Evolutionary conservation across 2,329 filamentous ascomycete species (phyloP).

Genomic region (Arthrinium puccinioides): DNA sequence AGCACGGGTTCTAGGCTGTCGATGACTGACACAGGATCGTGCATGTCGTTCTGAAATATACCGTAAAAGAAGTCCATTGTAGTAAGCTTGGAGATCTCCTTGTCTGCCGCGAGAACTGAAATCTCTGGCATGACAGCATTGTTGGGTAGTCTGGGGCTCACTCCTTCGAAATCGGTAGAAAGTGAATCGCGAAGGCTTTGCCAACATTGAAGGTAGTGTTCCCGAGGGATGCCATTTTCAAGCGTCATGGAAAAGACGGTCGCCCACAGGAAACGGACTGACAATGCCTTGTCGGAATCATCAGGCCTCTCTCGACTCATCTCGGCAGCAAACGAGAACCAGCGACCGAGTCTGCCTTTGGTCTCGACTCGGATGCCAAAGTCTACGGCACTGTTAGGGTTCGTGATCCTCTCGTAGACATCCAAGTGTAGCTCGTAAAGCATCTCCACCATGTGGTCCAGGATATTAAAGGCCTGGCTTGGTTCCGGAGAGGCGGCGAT

Average conservation of each 20-base stretch:
- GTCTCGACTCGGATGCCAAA: constrained; percentile 40
- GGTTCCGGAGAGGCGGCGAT: constrained; percentile 10
- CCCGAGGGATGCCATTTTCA: constrained; percentile 43
- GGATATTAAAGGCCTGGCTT: constrained; percentile 14
- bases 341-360: constrained; percentile 41
- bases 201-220: constrained; percentile 53
- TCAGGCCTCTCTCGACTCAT: constrained; percentile 30
- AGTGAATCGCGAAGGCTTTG: constrained; percentile 48
- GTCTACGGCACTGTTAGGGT: constrained; percentile 47
- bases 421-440: constrained; percentile 56
- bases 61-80: constrained; percentile 95
- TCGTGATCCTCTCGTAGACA: constrained; percentile 51
- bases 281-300: constrained; percentile 29
- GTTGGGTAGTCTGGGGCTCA: constrained; percentile 62
- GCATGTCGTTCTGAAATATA: constrained; percentile 76
- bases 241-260: constrained; percentile 46
- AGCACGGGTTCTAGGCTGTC: constrained; percentile 89
- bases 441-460: constrained; percentile 46
- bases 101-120: constrained; percentile 74
- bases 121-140: constrained; percentile 85
- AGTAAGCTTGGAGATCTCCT: constrained; percentile 84
- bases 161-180: constrained; percentile 26
- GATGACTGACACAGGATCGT: constrained; percentile 77
- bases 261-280: constrained; percentile 51
- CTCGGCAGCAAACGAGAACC: constrained; percentile 42